Evolutionary conservation across 306 rosid species (phyloP).

Genomic region (Astragalus glycyphyllos): DNA sequence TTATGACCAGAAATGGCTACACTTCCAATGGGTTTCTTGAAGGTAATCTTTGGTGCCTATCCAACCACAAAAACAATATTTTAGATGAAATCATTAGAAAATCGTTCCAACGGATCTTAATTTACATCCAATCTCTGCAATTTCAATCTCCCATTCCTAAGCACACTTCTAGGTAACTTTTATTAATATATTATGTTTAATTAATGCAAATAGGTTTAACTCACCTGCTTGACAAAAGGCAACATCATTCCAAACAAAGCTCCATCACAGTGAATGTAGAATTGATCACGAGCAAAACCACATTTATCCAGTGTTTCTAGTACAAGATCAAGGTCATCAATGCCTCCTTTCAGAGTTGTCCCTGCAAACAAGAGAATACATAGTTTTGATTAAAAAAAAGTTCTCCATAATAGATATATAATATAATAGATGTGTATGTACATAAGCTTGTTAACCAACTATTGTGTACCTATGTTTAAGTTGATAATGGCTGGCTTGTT

Average conservation of each 20-base stretch:
- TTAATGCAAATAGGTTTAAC: not conserved
- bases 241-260: constrained; percentile 74
- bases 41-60: constrained; percentile 35
- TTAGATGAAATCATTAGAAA: not conserved
- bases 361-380: too few species aligned
- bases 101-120: too few species aligned
- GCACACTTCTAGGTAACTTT: too few species aligned
- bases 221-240: constrained; percentile 65
- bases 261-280: constrained; percentile 82
- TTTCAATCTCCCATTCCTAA: too few species aligned
- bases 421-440: too few species aligned
- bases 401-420: too few species aligned
- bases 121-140: too few species aligned
- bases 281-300: constrained; percentile 60
- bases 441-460: not conserved
- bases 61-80: not conserved
- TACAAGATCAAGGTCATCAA: constrained; percentile 69
- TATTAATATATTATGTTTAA: not conserved
- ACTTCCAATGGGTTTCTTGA: too few species aligned
- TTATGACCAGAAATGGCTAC: too few species aligned
- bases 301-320: constrained; percentile 57
- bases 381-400: too few species aligned
- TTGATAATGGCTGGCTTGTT: constrained; percentile 44
- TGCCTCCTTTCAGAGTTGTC: constrained; percentile 72
- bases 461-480: constrained; percentile 60